Percentiles rank a stretch among this genome's conserved stretches.
Evolutionary conservation across 805 yeast genomes (phyloP).

Genomic region (Kodamaea kakaduensis): DNA sequence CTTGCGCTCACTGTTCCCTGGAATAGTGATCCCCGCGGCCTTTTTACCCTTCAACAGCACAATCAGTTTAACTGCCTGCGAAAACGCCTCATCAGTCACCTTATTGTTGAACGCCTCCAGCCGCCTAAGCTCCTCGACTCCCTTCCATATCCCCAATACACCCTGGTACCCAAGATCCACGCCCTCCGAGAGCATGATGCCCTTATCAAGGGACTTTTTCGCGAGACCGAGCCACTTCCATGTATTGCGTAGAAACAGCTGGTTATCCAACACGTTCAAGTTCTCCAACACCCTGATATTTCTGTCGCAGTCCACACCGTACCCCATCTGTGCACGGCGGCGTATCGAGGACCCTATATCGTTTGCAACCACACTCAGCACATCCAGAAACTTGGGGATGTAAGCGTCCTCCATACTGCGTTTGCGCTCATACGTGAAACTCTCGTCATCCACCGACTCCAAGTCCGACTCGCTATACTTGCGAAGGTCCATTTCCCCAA

Average conservation of each 20-base stretch:
- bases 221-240: slow-evolving; percentile 92
- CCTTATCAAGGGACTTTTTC: slow-evolving; percentile 56
- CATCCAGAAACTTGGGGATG: slow-evolving; percentile 27
- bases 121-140: slow-evolving; percentile 42
- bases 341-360: slow-evolving; percentile 75
- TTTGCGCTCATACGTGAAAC: slow-evolving; percentile 5
- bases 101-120: slow-evolving; percentile 25
- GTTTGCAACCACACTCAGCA: slow-evolving; percentile 49
- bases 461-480: slow-evolving; percentile 18
- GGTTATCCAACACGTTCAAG: slow-evolving; percentile 49
- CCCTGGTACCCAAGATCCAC: slow-evolving; percentile 86
- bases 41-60: slow-evolving; percentile 46
- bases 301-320: slow-evolving; percentile 61
- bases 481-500: slow-evolving; percentile 13
- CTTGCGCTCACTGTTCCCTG: slow-evolving; percentile 46
- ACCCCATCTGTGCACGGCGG: slow-evolving; percentile 67
- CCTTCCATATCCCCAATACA: slow-evolving; percentile 86
- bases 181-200: slow-evolving; percentile 63
- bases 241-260: slow-evolving; percentile 55
- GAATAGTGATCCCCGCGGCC: slow-evolving; percentile 44
- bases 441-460: slow-evolving; percentile 31
- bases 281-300: slow-evolving; percentile 60
- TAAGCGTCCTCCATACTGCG: slow-evolving; percentile 19
- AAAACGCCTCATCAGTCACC: slow-evolving; percentile 38
- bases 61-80: slow-evolving; percentile 50